These are phyloP conservation scores for Nothopassalora personata DNA, from an alignment of 2,329 filamentous ascomycete species.

Conservation along the genomic window DNA sequence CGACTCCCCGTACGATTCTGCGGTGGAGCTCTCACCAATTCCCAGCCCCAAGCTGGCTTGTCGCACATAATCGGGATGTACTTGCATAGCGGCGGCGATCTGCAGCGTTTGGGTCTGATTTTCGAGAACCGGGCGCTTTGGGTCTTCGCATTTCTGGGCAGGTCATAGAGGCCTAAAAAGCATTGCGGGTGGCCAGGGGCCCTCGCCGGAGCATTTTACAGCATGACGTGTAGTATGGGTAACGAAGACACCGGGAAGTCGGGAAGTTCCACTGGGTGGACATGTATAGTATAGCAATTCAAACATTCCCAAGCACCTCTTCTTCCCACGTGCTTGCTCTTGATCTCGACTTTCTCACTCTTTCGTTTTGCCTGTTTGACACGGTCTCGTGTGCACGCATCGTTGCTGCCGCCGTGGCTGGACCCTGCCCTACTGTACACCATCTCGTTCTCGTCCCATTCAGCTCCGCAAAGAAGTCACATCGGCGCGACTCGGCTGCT, in stretches of 20 bases:
- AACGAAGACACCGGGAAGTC: not conserved
- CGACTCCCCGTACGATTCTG: not conserved
- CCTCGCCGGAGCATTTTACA: not conserved
- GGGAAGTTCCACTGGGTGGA: not conserved
- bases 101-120: not conserved
- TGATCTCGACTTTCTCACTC: not conserved
- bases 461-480: not conserved
- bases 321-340: not conserved
- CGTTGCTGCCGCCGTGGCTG: no score
- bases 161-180: not conserved
- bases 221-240: not conserved
- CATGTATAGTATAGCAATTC: not conserved
- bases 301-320: not conserved
- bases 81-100: not conserved
- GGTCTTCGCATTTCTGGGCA: not conserved
- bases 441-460: not conserved
- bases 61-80: not conserved
- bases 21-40: not conserved
- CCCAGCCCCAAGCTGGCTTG: not conserved
- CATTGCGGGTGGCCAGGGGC: not conserved
- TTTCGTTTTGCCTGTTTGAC: not conserved
- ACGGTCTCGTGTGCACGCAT: no score
- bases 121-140: not conserved
- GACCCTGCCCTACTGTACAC: no score
- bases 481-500: not conserved